Conservation (phyloP, 2,329 filamentous ascomycete genomes). For the Fusarium longipes region DNA sequence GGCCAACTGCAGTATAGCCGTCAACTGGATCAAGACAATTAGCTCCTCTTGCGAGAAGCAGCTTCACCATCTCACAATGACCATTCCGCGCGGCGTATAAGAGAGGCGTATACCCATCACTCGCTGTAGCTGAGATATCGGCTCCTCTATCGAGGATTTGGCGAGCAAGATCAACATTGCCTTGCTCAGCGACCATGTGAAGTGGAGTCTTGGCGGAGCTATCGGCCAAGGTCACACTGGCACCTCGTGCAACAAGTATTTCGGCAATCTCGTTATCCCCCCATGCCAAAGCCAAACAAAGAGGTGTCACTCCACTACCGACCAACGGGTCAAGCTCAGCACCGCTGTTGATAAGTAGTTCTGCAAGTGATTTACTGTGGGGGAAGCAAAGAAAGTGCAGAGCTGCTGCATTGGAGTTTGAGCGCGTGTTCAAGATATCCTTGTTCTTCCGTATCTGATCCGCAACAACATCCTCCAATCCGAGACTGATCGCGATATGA, state of each 20-base stretch:
- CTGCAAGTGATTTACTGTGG: fast-evolving
- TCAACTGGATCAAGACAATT: neutral
- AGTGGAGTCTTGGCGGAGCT: neutral
- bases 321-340: neutral
- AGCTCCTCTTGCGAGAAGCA: neutral
- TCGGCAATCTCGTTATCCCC: neutral
- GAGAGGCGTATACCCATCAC: fast-evolving
- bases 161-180: fast-evolving
- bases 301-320: neutral
- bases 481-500: neutral
- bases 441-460: neutral
- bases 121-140: fast-evolving
- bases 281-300: neutral
- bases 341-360: neutral
- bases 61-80: fast-evolving
- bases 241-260: neutral
- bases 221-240: neutral
- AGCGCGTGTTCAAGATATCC: neutral
- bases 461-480: neutral
- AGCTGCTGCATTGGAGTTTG: neutral
- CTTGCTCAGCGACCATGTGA: neutral
- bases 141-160: fast-evolving
- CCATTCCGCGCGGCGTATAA: fast-evolving
- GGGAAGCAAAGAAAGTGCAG: fast-evolving
- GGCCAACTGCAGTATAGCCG: neutral